Base-by-base conservation (phyloP, 331 rosid genomes). In the Prunus yedoensis region DNA sequence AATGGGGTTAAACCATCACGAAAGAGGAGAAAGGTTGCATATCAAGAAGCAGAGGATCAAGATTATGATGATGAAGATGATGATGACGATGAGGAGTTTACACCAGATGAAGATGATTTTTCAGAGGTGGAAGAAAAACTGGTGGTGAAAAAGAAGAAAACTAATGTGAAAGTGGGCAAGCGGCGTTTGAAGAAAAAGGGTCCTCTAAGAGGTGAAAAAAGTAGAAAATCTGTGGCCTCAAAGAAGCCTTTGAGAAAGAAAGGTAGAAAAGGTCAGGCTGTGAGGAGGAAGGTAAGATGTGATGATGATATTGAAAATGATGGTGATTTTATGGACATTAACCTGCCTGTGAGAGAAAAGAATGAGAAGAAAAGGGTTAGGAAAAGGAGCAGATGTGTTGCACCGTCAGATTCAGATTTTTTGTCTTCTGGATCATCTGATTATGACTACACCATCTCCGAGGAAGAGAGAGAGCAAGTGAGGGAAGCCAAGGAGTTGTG, bases 381-480 rank as follows among this genome's bases (percentile, higher is more conserved):
- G 74, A 77, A 68, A 74, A 86, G 66, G 82, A 84, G 83, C 74
- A 74, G 77, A 47, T 27, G 21, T 73, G 71, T 79, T 20, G 70
- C 10, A 10, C 77, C 28, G 17, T 79, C 89, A 10, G 88, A 82
- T 79, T 86, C 97, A 3, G 90, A 95, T 75, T 69, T 78, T 13
- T 76, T 77, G 74, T 64, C 83, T 66, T 85, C 92, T 65, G 88
- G 88, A 49, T 79, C 86, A 79, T 87, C 96, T 54, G 97, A 90
- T 74, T 79, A 59, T 81, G 94, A 91, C 45, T 95, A 81, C 82
- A 90, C 96, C 57, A 82, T 95, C 66, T 95, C 99, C 12, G 99
- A 95, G 86, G 99, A 95, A 84, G 99, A 95, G 83, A 95, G 96
- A 76, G 96, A 92, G 81, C 99, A 92, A 82, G 86, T 95, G 69